A percentile compares a stretch with the other conserved stretches of the same genome.
Conservation (phyloP, 768 basidiomycete genomes). For the Collybia mongolica region DNA sequence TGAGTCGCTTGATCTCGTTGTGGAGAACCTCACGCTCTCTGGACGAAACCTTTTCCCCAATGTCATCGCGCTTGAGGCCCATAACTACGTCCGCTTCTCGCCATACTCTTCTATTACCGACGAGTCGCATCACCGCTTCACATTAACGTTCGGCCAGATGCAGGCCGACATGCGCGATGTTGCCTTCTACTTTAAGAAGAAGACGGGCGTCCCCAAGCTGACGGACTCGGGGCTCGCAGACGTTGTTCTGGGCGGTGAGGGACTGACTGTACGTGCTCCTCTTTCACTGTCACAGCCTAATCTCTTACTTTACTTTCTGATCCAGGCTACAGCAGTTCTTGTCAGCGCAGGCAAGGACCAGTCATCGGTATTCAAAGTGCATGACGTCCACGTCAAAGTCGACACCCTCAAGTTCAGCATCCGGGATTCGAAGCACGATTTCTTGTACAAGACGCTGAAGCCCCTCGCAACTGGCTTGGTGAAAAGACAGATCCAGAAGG, state of each 20-base stretch:
- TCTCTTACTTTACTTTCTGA: not conserved
- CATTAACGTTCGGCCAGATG: constrained; percentile 76
- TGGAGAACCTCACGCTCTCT: constrained; percentile 90
- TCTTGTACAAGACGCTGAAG: constrained; percentile 81
- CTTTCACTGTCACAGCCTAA: not conserved
- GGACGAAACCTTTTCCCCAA: constrained; percentile 91
- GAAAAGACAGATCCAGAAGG: constrained; percentile 66
- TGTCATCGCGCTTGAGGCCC: constrained; percentile 65
- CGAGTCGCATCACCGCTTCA: constrained; percentile 68
- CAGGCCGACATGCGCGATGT: constrained; percentile 95
- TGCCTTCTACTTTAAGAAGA: constrained; percentile 87
- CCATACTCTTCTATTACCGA: constrained; percentile 67
- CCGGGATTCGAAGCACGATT: constrained; percentile 87
- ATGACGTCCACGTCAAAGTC: constrained; percentile 75
- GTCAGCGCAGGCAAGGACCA: constrained; percentile 58
- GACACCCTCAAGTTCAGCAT: constrained; percentile 88
- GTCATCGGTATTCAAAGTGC: constrained; percentile 71
- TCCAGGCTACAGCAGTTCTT: constrained; percentile 61
- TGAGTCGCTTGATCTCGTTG: constrained; percentile 80
- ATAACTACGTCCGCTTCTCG: constrained; percentile 83
- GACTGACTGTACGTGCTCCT: constrained; percentile 54
- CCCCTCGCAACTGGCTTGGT: constrained; percentile 81
- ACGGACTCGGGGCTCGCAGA: constrained; percentile 84
- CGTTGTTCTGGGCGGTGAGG: constrained; percentile 80
- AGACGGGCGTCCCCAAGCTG: constrained; percentile 79